Percentiles rank a stretch among this genome's conserved stretches.
phyloP scores from a whole-genome alignment of 2,329 filamentous ascomycete species.

The Aspergillus ruber region DNA sequence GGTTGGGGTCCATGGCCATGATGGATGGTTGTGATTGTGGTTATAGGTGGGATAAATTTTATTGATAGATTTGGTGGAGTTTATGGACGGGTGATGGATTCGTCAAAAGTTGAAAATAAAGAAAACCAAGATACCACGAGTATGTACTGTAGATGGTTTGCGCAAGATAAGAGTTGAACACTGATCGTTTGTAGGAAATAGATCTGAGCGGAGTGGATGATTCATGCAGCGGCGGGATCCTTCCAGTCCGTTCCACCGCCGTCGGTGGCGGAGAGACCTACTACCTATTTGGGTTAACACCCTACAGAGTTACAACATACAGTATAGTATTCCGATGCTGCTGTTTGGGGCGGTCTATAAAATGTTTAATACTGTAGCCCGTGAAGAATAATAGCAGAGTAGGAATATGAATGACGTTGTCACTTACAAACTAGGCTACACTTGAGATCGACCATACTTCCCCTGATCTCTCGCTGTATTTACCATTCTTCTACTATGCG shows the following conservation, averaged over 20 bases:
- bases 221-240: constrained; percentile 18
- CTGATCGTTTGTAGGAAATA: not conserved
- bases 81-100: not conserved
- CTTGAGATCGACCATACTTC: too few relatives aligned
- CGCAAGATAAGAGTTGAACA: not conserved
- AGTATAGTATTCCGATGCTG: too few relatives aligned
- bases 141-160: not conserved
- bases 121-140: not conserved
- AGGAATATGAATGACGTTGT: too few relatives aligned
- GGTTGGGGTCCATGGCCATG: constrained; percentile 50
- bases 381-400: too few relatives aligned
- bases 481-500: too few relatives aligned
- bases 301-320: not conserved
- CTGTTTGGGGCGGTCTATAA: too few relatives aligned
- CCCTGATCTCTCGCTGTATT: too few relatives aligned
- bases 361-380: too few relatives aligned
- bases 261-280: not conserved
- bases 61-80: too few relatives aligned
- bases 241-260: constrained; percentile 18
- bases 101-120: too few relatives aligned
- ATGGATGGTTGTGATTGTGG: constrained; percentile 3
- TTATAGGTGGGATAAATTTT: not conserved
- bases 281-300: not conserved
- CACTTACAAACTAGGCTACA: too few relatives aligned
- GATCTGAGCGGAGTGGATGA: constrained; percentile 10